A percentile compares a stretch with the other conserved stretches of the same genome.
phyloP scores from a whole-genome alignment of 192 early-diverging fungal species.

The Radiomyces spectabilis region DNA sequence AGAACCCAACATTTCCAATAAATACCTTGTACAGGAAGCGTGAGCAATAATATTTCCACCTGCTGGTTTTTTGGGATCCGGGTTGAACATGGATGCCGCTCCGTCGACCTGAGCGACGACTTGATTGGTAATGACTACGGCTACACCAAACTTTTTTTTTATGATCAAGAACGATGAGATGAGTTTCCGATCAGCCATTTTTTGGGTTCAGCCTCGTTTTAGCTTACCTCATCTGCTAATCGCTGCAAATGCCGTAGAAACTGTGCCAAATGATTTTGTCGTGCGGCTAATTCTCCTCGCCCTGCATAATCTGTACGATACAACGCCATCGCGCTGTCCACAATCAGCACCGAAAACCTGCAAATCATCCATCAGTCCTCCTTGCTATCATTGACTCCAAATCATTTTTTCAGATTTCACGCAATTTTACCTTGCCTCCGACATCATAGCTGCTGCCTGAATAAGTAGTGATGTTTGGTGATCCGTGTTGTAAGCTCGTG shows the following conservation, averaged over 20 bases:
- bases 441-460: constrained; percentile 88
- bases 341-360: constrained; percentile 75
- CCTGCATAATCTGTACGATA: constrained; percentile 97
- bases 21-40: constrained; percentile 86
- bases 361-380: neutral
- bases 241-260: constrained; percentile 81
- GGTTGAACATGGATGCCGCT: constrained; percentile 72
- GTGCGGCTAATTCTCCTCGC: constrained; percentile 88
- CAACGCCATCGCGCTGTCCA: constrained; percentile 88
- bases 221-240: constrained; percentile 71
- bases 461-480: constrained; percentile 83
- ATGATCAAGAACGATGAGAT: neutral
- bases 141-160: constrained; percentile 91
- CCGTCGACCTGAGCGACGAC: constrained; percentile 94
- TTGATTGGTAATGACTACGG: constrained; percentile 97
- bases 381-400: neutral
- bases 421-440: constrained; percentile 51
- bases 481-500: constrained; percentile 92
- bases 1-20: too few relatives aligned
- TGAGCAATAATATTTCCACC: constrained; percentile 98
- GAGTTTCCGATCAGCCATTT: neutral
- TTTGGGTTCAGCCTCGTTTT: neutral
- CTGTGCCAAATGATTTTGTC: constrained; percentile 90
- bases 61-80: constrained; percentile 92
- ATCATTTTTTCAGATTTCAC: too few relatives aligned